A percentile compares a stretch with the other conserved stretches of the same genome.
phyloP scores from a whole-genome alignment of 352 stramenopile species.

The Discostella stelligera region DNA sequence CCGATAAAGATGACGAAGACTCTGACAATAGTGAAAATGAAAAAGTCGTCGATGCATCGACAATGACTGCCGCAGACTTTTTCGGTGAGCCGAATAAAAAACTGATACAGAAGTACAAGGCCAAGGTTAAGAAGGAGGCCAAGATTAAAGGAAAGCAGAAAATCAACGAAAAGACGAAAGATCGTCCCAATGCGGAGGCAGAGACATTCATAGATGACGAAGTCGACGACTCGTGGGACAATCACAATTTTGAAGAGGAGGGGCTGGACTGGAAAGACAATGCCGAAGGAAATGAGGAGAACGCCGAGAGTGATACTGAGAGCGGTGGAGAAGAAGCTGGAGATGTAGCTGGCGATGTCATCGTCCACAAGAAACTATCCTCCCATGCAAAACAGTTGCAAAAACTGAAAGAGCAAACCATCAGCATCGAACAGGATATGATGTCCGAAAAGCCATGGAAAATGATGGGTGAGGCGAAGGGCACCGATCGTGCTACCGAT shows the following conservation, averaged over 20 bases:
- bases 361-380: slow-evolving; percentile 57
- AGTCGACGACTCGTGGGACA: slow-evolving; percentile 71
- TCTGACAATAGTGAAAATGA: slow-evolving; percentile 53
- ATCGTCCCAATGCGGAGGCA: slow-evolving; percentile 42
- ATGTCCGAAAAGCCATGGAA: slow-evolving; percentile 92
- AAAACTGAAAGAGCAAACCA: slow-evolving; percentile 65
- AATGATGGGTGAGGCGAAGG: slow-evolving; percentile 90
- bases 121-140: not conserved
- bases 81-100: slow-evolving; percentile 74
- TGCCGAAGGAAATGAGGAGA: slow-evolving; percentile 39
- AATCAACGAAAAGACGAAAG: slow-evolving; percentile 7
- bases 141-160: slow-evolving; percentile 23
- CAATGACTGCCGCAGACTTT: slow-evolving; percentile 77
- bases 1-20: slow-evolving; percentile 44
- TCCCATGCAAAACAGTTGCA: slow-evolving; percentile 35
- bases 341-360: slow-evolving; percentile 50
- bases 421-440: slow-evolving; percentile 79
- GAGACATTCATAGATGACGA: slow-evolving; percentile 53
- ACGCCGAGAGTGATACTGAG: slow-evolving; percentile 35
- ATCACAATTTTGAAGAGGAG: slow-evolving; percentile 76
- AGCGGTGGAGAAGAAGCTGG: slow-evolving; percentile 71
- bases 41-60: slow-evolving; percentile 35
- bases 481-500: slow-evolving; percentile 87
- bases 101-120: slow-evolving; percentile 57
- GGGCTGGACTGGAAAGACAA: slow-evolving; percentile 36